Evolutionary conservation across 1,284 basidiomycete species (phyloP).

Genomic region (Rhodotorula sp.): DNA sequence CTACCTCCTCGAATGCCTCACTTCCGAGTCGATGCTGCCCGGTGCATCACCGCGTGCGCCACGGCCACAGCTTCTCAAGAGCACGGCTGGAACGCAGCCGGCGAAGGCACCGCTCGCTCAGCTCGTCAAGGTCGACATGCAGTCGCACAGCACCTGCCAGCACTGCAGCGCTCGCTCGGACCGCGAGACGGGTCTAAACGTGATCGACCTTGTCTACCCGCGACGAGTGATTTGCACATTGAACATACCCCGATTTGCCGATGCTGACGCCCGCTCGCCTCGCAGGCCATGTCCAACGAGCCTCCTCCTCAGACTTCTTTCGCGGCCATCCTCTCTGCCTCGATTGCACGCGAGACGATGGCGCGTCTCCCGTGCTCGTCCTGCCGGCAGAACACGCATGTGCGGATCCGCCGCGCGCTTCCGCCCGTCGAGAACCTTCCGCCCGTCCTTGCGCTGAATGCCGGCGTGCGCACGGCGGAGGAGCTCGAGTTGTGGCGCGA

Average conservation of each 20-base stretch:
- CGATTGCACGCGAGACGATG: constrained; percentile 75
- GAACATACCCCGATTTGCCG: neutral
- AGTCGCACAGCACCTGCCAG: constrained; percentile 72
- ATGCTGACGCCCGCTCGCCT: neutral
- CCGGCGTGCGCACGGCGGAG: constrained; percentile 76
- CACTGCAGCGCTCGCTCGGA: constrained; percentile 70
- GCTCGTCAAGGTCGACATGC: constrained; percentile 72
- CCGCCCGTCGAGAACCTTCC: constrained; percentile 61
- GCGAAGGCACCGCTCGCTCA: constrained; percentile 62
- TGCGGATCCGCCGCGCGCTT: constrained; percentile 72
- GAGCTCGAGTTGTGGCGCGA: constrained; percentile 77
- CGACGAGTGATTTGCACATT: constrained; percentile 61
- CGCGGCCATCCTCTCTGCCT: constrained; percentile 68
- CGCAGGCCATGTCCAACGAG: constrained; percentile 58
- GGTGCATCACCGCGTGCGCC: neutral
- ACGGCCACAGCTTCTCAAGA: constrained; percentile 37
- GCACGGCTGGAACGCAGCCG: constrained; percentile 38
- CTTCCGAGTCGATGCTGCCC: constrained; percentile 57
- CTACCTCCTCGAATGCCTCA: constrained; percentile 81
- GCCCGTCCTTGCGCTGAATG: constrained; percentile 83
- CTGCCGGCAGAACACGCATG: constrained; percentile 74
- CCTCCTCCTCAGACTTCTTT: constrained; percentile 62
- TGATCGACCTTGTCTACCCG: constrained; percentile 87
- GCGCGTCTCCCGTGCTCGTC: constrained; percentile 82
- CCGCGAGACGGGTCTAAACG: constrained; percentile 73